Evolutionary conservation across 164 flowering plant species (phyloP).

Genomic region (Vitis cinerea): DNA sequence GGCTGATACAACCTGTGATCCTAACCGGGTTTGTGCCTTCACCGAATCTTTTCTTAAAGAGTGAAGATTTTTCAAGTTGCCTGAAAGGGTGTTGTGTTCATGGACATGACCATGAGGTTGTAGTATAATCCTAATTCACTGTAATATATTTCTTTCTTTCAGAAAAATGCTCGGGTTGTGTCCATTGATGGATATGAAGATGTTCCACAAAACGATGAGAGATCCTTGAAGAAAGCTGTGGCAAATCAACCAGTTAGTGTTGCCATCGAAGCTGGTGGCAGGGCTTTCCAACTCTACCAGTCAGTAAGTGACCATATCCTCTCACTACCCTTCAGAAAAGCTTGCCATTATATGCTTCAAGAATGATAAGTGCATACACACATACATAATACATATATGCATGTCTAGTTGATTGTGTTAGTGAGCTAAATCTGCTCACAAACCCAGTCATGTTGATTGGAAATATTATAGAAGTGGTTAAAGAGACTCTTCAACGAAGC

Average conservation of each 20-base stretch:
- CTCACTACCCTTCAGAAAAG: neutral
- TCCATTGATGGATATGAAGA: slow-evolving; percentile 52
- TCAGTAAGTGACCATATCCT: slow-evolving; percentile 31
- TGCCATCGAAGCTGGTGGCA: slow-evolving; percentile 58
- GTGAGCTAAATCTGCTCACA: no score
- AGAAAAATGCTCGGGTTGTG: slow-evolving; percentile 49
- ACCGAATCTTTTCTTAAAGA: neutral
- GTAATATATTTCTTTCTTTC: neutral
- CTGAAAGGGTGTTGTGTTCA: no score
- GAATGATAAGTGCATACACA: neutral
- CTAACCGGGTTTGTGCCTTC: slow-evolving; percentile 21
- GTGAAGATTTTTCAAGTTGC: no score
- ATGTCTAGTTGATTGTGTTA: no score
- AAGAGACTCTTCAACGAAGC: no score
- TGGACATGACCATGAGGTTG: no score
- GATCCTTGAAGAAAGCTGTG: slow-evolving; percentile 45
- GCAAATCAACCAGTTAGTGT: slow-evolving; percentile 50
- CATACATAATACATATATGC: no score
- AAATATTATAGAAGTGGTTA: no score
- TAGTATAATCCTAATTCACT: no score
- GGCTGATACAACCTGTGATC: slow-evolving; percentile 29
- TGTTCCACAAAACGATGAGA: slow-evolving; percentile 49
- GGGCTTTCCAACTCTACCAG: slow-evolving; percentile 48
- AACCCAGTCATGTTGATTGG: no score
- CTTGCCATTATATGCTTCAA: neutral